Evolutionary conservation across 2,329 filamentous ascomycete genomes (phyloP), one percentile per base, ranked within the genome.

Genomic region (Phoma sp.): DNA sequence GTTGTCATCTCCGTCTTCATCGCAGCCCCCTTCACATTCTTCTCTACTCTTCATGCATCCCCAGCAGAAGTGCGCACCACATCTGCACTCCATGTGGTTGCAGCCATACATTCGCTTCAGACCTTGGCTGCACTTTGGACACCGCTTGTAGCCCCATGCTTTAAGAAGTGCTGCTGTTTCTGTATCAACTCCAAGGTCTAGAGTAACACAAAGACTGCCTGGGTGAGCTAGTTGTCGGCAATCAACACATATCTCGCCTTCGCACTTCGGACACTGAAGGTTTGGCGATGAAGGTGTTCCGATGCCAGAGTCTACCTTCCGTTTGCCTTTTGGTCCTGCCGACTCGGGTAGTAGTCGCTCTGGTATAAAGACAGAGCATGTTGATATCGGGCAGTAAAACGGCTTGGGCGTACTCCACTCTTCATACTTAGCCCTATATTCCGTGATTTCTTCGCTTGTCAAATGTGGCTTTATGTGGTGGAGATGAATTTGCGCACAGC

Each of bases 41-140:
- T 75, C 64, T 5, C 75, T 71, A 0, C 71, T 62, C 24, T 60
- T 43, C 32, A 70, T 51, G 50, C 81, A 84, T 7, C 62, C 60
- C 74, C 78, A 84, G 65, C 82, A 84, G 67, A 78, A 84, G 45
- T 81, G 76, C 8, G 78, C 78, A 12, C 81, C 80, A 50, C 82
- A 84, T 13, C 71, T 67, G 52, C 81, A 84, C 47, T 74, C 66
- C 60, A 84, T 78, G 44, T 82, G 78, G 31, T 67, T 64, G 60
- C 81, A 84, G 6, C 81, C 82, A 54, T 63, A 79, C 76, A 82
- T 81, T 48, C 76, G 75, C 57, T 76, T 74, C 15, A 83, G 67
- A 8, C 77, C 81, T n/a, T 77, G 71, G 1, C 74, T 71, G 56
- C 81, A 84, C 49, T 78, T 78, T 0, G 81, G 81, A 50, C 82